These are phyloP conservation scores for Petunia axillaris DNA, from an alignment of 257 asterid species.

Conservation along the genomic window DNA sequence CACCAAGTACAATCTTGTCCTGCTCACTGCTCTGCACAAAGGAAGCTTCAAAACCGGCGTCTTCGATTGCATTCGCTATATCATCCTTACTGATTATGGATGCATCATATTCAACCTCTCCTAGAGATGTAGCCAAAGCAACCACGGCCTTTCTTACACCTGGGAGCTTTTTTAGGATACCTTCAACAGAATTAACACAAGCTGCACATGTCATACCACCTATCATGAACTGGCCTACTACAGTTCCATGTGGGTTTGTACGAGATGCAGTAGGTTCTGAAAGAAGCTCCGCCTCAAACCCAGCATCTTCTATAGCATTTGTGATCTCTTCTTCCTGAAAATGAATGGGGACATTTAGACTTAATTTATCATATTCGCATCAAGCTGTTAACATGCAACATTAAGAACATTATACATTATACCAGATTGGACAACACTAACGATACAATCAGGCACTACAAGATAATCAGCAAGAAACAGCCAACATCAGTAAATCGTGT, in stretches of 20 bases:
- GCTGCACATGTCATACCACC: slow-evolving; percentile 99
- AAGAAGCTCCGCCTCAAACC: slow-evolving; percentile 90
- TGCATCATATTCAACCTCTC: slow-evolving; percentile 94
- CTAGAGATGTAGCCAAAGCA: slow-evolving; percentile 86
- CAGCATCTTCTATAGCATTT: slow-evolving; percentile 97
- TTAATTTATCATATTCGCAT: slow-evolving; percentile 27
- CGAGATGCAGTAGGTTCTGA: slow-evolving; percentile 62
- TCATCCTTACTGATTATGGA: slow-evolving; percentile 69
- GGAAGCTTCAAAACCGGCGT: slow-evolving; percentile 98
- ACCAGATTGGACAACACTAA: slow-evolving; percentile 14
- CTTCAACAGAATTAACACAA: slow-evolving; percentile 96
- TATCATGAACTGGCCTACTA: slow-evolving; percentile 86
- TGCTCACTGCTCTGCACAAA: slow-evolving; percentile 91
- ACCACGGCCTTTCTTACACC: slow-evolving; percentile 90
- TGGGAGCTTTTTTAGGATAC: slow-evolving; percentile 68
- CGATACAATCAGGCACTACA: neutral
- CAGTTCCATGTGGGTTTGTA: slow-evolving; percentile 49
- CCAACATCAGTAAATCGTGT: slow-evolving; percentile 16
- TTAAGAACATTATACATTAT: slow-evolving; percentile 5
- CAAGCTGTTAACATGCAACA: neutral
- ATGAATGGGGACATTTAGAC: slow-evolving; percentile 30
- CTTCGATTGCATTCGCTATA: slow-evolving; percentile 78
- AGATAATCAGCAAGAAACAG: slow-evolving; percentile 7
- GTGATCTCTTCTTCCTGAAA: slow-evolving; percentile 81
- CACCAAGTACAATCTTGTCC: slow-evolving; percentile 74